Base-by-base conservation (phyloP, 2,329 filamentous ascomycete genomes). In the Verticillium nonalfalfae region DNA sequence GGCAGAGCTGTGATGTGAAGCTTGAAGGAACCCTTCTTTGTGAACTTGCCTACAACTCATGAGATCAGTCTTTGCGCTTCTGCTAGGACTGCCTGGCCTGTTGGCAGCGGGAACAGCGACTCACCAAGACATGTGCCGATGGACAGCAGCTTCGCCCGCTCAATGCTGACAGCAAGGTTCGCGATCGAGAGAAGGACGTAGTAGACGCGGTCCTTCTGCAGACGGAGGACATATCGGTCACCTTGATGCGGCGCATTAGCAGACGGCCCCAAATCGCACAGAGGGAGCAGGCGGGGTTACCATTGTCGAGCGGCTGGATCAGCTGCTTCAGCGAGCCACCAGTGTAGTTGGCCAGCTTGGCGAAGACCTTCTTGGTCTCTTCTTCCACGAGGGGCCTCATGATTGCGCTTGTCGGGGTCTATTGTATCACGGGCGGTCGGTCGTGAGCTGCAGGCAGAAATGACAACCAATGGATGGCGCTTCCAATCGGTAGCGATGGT, bases 341-440 rank as follows among this genome's bases (percentile, higher is more conserved):
- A 31, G 91, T 95, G 81, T 98, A 99, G 75, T 93, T 91, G 62
- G 95, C 95, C 50, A 99, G 86, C 81, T 98, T 97, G 68, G 89
- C 85, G 76, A 97, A 96, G 69, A 97, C 86, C 1, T 90, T 90
- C 74, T 90, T 86, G 62, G 88, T 90, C 78, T 93, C 90, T 71
- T 81, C 76, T 75, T 92, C 92, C 61, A 92, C 95, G 67, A 97
- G 85, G 59, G 89, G 85, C 61, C 92, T 86, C 91, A 96, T 96
- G 56, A 69, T 85, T 68, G 59, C 40, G 58, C 5, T 33, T 36
- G 14, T 31, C 13, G 26, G 55, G 18, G 3, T 31, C 26, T 31
- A 31, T 31, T 31, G 26, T 31, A 40, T 50, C 31, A 15, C 7
- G 55, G 9, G 9, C 18, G 36, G 38, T 58, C 40, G 11, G 59